These are phyloP conservation scores for Cladobotryum mycophilum DNA, from an alignment of 2,329 filamentous ascomycete species.

Conservation along the genomic window DNA sequence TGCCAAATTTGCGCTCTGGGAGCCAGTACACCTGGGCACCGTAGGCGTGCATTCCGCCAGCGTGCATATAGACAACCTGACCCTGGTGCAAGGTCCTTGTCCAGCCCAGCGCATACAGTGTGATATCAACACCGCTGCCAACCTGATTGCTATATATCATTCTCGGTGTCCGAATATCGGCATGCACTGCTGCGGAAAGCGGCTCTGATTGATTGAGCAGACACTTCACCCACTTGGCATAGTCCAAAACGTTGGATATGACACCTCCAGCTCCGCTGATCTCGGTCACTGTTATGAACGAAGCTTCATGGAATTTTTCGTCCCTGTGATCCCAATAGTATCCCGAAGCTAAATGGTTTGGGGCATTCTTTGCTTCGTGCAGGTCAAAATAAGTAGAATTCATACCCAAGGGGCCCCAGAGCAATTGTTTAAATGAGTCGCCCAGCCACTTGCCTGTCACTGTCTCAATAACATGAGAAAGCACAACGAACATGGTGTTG, in stretches of 20 bases:
- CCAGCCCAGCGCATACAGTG: conserved; percentile 27
- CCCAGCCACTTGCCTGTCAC: conserved; percentile 32
- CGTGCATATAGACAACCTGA: conserved; percentile 24
- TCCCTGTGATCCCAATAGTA: conserved; percentile 33
- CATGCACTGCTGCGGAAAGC: conserved; percentile 20
- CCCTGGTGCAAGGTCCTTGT: conserved; percentile 18
- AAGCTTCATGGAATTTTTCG: conserved; percentile 17
- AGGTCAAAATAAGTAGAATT: too few relatives aligned
- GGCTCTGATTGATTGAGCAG: conserved; percentile 30
- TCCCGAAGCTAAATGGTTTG: conserved; percentile 32
- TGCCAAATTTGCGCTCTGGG: conserved; percentile 25
- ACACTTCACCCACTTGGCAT: conserved; percentile 44
- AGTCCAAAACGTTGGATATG: conserved; percentile 44
- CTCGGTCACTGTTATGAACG: conserved; percentile 22
- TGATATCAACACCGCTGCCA: conserved; percentile 11
- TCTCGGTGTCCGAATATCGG: conserved; percentile 25
- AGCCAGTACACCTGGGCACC: conserved; percentile 26
- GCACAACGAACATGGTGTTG: conserved; percentile 44
- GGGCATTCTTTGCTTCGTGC: conserved; percentile 3
- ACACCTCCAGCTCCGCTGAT: conserved; percentile 35
- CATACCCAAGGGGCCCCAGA: background rate
- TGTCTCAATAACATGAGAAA: conserved; percentile 40
- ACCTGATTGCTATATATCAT: conserved; percentile 19
- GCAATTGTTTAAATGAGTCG: conserved; percentile 33
- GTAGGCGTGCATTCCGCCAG: conserved; percentile 23